phyloP scores from a whole-genome alignment of 2,329 filamentous ascomycete genomes.

The Fusarium mexicanum region DNA sequence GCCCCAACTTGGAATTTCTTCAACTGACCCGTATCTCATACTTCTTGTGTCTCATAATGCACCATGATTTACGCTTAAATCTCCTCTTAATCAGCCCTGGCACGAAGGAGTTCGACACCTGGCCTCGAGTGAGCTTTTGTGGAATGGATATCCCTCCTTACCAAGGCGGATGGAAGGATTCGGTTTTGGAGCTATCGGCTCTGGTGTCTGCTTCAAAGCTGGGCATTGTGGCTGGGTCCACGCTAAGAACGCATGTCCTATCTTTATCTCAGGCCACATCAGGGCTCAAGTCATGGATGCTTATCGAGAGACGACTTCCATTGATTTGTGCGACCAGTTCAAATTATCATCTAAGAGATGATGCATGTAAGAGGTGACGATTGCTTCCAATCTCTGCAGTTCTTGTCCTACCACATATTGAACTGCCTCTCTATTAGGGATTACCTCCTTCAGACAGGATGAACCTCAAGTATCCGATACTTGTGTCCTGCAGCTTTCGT shows the following conservation, averaged over 20 bases:
- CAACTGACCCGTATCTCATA: neutral
- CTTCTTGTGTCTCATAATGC: neutral
- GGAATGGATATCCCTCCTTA: constrained; percentile 14
- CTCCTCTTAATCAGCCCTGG: neutral
- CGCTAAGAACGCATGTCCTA: constrained; percentile 28
- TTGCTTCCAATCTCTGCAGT: neutral
- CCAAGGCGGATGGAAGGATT: neutral
- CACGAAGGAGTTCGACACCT: constrained; percentile 1
- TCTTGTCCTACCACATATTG: neutral
- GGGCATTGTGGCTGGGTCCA: constrained; percentile 34
- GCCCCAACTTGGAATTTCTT: neutral
- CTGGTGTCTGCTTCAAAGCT: neutral
- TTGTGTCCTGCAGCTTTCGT: constrained; percentile 33
- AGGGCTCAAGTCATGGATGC: neutral
- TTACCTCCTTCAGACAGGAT: neutral
- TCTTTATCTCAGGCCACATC: constrained; percentile 34
- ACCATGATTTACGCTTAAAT: neutral
- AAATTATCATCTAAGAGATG: neutral
- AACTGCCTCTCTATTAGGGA: neutral
- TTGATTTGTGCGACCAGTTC: neutral
- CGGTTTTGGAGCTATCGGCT: neutral
- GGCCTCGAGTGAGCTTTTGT: constrained; percentile 11
- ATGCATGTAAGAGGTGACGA: neutral
- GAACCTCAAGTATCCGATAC: constrained; percentile 19
- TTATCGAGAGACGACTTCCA: constrained; percentile 9